These are phyloP conservation scores for Mitragyna speciosa DNA, from an alignment of 257 asterid genomes.

Conservation along the genomic window DNA sequence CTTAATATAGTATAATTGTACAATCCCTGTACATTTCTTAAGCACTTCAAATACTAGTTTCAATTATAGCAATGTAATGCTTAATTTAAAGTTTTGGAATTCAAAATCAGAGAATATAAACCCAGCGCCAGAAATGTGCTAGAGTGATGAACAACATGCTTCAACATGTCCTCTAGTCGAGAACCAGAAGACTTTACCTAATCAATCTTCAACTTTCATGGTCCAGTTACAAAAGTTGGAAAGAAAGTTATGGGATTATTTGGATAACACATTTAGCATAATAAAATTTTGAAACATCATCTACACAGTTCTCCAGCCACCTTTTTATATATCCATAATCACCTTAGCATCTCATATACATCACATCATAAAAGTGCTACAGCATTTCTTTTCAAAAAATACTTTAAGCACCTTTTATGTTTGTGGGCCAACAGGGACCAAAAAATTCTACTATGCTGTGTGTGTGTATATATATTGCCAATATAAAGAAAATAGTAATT, in stretches of 20 bases:
- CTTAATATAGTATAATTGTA: conserved; percentile 41
- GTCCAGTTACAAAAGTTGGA: background rate
- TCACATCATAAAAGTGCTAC: no score
- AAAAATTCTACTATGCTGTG: background rate
- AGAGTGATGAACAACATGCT: background rate
- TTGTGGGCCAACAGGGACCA: background rate
- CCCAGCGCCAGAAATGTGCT: background rate
- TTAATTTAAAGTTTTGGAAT: no score
- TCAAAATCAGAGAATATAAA: background rate
- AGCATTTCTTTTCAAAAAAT: no score
- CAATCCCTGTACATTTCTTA: conserved; percentile 45
- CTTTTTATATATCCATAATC: no score
- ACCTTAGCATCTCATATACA: no score
- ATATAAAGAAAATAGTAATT: background rate
- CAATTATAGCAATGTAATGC: background rate
- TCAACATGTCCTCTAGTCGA: no score
- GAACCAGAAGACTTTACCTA: background rate
- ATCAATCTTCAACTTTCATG: background rate
- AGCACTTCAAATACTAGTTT: background rate
- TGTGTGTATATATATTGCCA: no score
- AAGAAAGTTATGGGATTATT: no score
- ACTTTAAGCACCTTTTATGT: no score
- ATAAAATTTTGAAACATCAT: no score
- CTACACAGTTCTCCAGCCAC: no score
- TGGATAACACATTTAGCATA: no score